Evolutionary conservation across 2,329 filamentous ascomycete genomes (phyloP), one percentile per base, ranked within the genome.

Genomic region (Hypoxylon sp.): DNA sequence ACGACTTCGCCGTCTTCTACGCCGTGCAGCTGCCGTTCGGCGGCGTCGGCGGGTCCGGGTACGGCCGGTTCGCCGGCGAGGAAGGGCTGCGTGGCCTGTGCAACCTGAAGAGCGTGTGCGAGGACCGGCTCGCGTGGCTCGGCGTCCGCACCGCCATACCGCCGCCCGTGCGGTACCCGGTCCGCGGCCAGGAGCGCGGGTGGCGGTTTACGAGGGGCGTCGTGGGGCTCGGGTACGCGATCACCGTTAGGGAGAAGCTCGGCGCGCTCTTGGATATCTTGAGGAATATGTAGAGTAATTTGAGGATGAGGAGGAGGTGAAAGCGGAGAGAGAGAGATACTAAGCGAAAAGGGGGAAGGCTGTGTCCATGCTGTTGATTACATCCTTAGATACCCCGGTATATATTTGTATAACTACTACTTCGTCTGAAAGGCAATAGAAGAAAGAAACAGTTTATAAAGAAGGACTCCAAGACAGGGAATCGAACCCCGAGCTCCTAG

Each of bases 1-100:
- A 99, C 76, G 95, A 99, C 80, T 99, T 99, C 74, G 95, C 90
- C 19, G 90, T 89, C 26, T 97, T 89, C 77, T 99, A 99, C 75
- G 93, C 94, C 54, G 94, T 97, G 6, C 93, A 97, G 78, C 80
- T 99, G 39, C 95, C 95, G 0, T 99, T 99, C 78, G 95, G 95
- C 37, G 95, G 94, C 56, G 88, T 92, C n/a, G 88, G 87, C 60
- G 94, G 93, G 0, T 96, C 91, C 22, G 95, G 92, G 0, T 98
- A 98, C 76, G 95, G 95, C 1, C 85, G 94, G 2, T 99, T 99
- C 78, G 94, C 93, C 0, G 95, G 93, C 22, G 89, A 91, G 68
- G 95, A 99, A 76, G 95, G 95, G 0, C 79, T 99, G 20, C 84
- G 92, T 34, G 89, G 89, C 3, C 75, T 99, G 56, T 97, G 93